Evolutionary conservation across 768 basidiomycete genomes (phyloP).

Genomic region (Ephemerocybe angulata): DNA sequence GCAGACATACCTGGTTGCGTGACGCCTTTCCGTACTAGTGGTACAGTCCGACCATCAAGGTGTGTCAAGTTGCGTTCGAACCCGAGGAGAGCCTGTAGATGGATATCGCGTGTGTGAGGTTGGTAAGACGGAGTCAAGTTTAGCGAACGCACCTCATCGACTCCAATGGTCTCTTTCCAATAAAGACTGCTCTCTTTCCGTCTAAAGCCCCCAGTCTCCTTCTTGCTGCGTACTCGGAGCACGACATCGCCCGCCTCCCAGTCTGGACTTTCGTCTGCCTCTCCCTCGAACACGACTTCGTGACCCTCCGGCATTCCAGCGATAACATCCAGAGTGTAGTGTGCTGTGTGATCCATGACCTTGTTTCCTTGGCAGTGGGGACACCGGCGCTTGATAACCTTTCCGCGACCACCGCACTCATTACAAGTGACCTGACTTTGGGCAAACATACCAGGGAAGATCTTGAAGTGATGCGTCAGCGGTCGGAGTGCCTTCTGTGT

Average conservation of each 20-base stretch:
- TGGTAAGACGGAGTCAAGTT: too few relatives aligned
- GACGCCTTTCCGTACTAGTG: slow-evolving; percentile 67
- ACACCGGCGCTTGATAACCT: slow-evolving; percentile 71
- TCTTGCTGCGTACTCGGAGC: slow-evolving; percentile 75
- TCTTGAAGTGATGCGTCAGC: too few relatives aligned
- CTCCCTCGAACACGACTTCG: slow-evolving; percentile 92
- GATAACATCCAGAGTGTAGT: slow-evolving; percentile 81
- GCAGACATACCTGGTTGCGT: slow-evolving; percentile 79
- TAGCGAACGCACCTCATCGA: slow-evolving; percentile 69
- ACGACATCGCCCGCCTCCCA: slow-evolving; percentile 96
- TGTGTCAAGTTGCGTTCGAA: slow-evolving; percentile 90
- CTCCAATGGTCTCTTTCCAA: slow-evolving; percentile 86
- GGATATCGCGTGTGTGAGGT: not conserved
- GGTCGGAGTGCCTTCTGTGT: too few relatives aligned
- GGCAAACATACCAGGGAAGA: slow-evolving; percentile 96
- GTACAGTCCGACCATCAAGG: slow-evolving; percentile 80
- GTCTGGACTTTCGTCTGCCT: slow-evolving; percentile 93
- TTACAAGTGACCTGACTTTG: slow-evolving; percentile 82
- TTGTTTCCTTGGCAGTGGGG: slow-evolving; percentile 81
- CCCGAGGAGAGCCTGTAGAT: slow-evolving; percentile 83
- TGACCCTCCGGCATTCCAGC: slow-evolving; percentile 91
- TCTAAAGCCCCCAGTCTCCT: slow-evolving; percentile 75
- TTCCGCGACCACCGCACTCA: slow-evolving; percentile 82
- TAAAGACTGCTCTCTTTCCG: slow-evolving; percentile 90
- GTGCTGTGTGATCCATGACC: slow-evolving; percentile 74